A percentile compares a stretch with the other conserved stretches of the same genome.
These are phyloP conservation scores for Miscanthus lutarioriparius DNA, from an alignment of 176 grass and related monocot genomes.

Conservation along the genomic window DNA sequence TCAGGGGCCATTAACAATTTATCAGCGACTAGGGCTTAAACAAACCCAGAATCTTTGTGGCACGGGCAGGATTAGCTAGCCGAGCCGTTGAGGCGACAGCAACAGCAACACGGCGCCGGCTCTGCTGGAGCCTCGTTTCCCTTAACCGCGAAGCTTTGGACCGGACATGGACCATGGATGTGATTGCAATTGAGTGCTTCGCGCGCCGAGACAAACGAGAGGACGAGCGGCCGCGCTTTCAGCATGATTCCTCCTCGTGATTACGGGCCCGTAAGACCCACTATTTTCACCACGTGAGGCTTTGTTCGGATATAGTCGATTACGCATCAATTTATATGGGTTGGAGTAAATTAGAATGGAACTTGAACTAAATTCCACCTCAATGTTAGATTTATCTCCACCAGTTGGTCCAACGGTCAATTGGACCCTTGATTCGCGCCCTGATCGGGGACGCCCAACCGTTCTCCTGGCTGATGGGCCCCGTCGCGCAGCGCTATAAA, in stretches of 20 bases:
- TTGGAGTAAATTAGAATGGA: too few species aligned
- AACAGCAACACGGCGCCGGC: not conserved
- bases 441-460: too few species aligned
- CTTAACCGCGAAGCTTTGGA: not conserved
- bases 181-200: not conserved
- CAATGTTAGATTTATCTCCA: too few species aligned
- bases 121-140: not conserved
- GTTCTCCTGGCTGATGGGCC: too few species aligned
- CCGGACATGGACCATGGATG: too few species aligned
- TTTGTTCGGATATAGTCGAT: too few species aligned
- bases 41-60: not conserved
- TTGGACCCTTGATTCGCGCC: too few species aligned
- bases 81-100: not conserved
- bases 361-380: too few species aligned
- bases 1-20: conserved; percentile 12
- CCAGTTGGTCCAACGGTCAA: too few species aligned
- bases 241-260: not conserved
- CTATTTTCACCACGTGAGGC: not conserved
- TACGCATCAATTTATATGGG: too few species aligned
- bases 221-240: not conserved
- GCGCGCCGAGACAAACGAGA: conserved; percentile 6
- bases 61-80: not conserved
- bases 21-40: not conserved
- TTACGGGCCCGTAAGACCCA: not conserved
- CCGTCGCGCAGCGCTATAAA: too few species aligned